Base-by-base conservation (phyloP, 306 rosid species). In the Trifolium pratense region DNA sequence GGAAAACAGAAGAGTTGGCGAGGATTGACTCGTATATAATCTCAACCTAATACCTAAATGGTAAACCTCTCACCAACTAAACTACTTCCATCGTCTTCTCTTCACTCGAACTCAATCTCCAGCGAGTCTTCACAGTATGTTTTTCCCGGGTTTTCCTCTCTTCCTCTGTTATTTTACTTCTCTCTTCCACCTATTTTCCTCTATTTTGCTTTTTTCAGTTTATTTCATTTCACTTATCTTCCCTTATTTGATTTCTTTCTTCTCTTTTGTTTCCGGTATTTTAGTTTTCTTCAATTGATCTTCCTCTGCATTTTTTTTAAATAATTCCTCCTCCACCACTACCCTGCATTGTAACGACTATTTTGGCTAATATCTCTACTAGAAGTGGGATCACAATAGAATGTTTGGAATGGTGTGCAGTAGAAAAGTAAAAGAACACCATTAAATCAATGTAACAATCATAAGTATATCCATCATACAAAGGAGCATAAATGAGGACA, bases 381-480 rank as follows among this genome's bases (percentile, higher is more conserved):
- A 16, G 26, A 51, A 8, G 58, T 51, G 58, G 23, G 21, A 51
- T 51, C 11, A 17, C 23, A 53, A 20, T 53, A 53, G 26, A 53
- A 53, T 20, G 66, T 60, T 60, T 60, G 20, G 23, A 31, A 61
- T 61, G 66, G 12, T n/a, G 66, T 31, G 7, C 23, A 31, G 16
- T 62, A 34, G 48, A 62, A 34, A 36, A 11, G 68, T 17, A 62
- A 62, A 15, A 62, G 29, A 62, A 36, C 46, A 11, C 2, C 48
- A 62, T 4, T 36, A 9, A 36, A 62, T 36, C 43, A 62, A 34
- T 17, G 48, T 62, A 62, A 36, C 13, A 8, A 18, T 53, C 59
- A 20, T 20, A n/a, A 15, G 34, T 37, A 37, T 37, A 70, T 70
- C 75, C 46, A 25, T 36, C 49, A 55, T 58, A 45, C 68, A 81